These are phyloP conservation scores for Carex kokanica DNA, from an alignment of 176 grass and related monocot genomes.

Conservation along the genomic window DNA sequence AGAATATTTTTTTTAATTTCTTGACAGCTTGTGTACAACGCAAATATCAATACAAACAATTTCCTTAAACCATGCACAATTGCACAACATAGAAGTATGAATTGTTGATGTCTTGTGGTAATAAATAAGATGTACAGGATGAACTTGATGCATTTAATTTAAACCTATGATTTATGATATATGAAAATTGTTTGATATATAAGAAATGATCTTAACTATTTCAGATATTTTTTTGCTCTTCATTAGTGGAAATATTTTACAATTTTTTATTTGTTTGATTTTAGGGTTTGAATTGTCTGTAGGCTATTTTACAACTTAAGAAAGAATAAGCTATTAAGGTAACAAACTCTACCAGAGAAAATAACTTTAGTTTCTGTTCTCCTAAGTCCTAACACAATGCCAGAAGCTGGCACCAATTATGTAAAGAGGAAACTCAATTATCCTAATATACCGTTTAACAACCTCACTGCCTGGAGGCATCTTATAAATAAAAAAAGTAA, in stretches of 20 bases:
- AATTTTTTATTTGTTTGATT: not conserved
- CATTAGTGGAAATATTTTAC: not conserved
- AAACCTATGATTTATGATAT: not conserved
- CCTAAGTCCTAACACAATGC: not conserved
- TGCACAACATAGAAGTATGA: not conserved
- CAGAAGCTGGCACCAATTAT: conserved; percentile 2
- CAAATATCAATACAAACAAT: no score
- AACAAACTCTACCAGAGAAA: conserved; percentile 3
- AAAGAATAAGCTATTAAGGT: not conserved
- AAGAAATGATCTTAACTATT: not conserved
- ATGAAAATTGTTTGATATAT: not conserved
- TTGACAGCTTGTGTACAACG: no score
- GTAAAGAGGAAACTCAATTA: conserved; percentile 7
- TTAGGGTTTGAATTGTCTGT: not conserved
- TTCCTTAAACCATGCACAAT: no score
- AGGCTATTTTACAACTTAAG: not conserved
- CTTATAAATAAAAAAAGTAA: not conserved
- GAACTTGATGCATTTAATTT: not conserved
- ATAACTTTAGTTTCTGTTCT: conserved; percentile 12
- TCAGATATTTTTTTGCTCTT: not conserved
- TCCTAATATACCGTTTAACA: not conserved
- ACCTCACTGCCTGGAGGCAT: not conserved
- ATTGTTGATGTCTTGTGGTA: not conserved
- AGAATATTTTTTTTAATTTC: no score
- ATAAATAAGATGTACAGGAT: not conserved